Evolutionary conservation across 192 early-diverging fungal genomes (phyloP).

Genomic region (Mortierella alpina): DNA sequence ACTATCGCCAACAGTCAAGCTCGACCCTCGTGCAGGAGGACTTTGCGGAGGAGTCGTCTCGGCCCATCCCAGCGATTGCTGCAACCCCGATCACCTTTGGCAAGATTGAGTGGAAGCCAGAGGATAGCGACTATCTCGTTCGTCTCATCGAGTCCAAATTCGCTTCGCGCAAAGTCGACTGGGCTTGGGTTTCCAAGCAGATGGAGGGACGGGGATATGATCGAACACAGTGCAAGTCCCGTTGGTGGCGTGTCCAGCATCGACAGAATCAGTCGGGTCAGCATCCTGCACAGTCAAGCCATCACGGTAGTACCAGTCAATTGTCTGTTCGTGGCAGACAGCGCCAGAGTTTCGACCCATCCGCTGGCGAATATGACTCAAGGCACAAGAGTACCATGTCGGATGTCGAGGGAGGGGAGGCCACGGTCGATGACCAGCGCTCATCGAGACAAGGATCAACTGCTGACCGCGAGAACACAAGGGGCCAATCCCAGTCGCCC

Average conservation of each 20-base stretch:
- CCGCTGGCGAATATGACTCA: background rate
- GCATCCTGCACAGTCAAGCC: background rate
- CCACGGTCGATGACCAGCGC: too few species aligned
- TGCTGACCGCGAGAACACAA: background rate
- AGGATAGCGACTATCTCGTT: constrained; percentile 49
- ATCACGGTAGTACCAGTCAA: constrained; percentile 10
- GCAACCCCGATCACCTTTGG: constrained; percentile 49
- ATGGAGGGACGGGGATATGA: constrained; percentile 54
- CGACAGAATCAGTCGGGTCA: constrained; percentile 28
- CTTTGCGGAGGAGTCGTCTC: background rate
- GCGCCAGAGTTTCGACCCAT: constrained; percentile 13
- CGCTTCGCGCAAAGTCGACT: constrained; percentile 50
- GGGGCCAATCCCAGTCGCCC: too few species aligned
- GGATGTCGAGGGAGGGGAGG: background rate
- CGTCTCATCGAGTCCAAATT: constrained; percentile 49
- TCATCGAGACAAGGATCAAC: background rate
- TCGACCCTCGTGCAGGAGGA: constrained; percentile 1
- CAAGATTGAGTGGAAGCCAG: constrained; percentile 52
- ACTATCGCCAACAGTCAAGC: constrained; percentile 29
- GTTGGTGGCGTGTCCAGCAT: constrained; percentile 54
- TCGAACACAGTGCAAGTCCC: constrained; percentile 51
- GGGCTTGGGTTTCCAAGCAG: constrained; percentile 51
- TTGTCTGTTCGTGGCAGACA: constrained; percentile 13
- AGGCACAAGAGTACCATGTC: constrained; percentile 3
- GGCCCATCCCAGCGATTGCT: constrained; percentile 27